Conservation (phyloP, 2,329 filamentous ascomycete species). For the Dothiorella sarmentorum region DNA sequence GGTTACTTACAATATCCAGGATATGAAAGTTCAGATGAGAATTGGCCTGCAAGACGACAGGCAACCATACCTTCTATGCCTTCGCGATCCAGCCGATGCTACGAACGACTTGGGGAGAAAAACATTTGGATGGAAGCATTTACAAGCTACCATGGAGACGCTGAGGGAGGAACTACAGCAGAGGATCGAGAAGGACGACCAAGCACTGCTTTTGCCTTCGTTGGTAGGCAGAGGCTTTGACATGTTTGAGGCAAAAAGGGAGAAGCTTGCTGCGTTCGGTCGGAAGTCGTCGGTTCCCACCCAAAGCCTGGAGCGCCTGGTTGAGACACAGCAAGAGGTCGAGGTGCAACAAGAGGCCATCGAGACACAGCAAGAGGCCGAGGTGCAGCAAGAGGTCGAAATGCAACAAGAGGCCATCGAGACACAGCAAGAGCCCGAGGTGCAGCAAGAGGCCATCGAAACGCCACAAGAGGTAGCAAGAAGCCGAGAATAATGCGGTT, state of each 20-base stretch:
- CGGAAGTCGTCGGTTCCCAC: not conserved
- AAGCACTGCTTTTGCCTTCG: not conserved
- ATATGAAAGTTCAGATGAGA: not conserved
- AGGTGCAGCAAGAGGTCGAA: not conserved
- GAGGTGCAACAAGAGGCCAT: not conserved
- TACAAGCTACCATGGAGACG: constrained; percentile 39
- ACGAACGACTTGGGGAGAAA: constrained; percentile 56
- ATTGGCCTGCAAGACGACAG: not conserved
- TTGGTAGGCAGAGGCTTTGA: constrained; percentile 10
- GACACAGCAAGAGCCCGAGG: not conserved
- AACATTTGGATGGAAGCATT: constrained; percentile 47
- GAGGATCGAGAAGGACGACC: not conserved
- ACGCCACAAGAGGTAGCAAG: no score
- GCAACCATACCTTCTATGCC: constrained; percentile 45
- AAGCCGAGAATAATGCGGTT: not conserved
- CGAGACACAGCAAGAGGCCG: not conserved
- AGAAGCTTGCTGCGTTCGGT: not conserved
- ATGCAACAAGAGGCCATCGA: not conserved
- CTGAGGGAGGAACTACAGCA: not conserved
- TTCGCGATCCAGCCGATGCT: constrained; percentile 59
- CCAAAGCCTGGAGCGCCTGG: not conserved
- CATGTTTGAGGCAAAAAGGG: not conserved
- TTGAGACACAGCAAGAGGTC: not conserved
- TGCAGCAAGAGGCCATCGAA: not conserved
- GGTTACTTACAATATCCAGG: not conserved